Evolutionary conservation across 805 yeast genomes (phyloP), one percentile per base, ranked within the genome.

Genomic region (Hanseniaspora nectarophila): DNA sequence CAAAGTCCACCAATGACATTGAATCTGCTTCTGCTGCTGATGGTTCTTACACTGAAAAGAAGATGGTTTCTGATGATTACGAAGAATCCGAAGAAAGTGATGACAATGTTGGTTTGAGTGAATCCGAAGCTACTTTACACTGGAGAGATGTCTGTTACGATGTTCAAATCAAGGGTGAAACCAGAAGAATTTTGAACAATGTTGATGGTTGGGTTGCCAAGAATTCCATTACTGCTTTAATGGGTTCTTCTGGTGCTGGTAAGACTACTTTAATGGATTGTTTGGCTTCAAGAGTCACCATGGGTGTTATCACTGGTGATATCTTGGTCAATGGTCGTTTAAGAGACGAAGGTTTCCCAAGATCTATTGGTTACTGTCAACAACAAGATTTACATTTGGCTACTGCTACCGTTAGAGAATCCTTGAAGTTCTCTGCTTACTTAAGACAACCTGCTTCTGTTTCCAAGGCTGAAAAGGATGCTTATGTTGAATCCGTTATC

Each of bases 171-270:
- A 78, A 81, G 60, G 65, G 66, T 37, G 85, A 76, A 56, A 71
- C 77, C 28, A 72, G 87, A 61, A 72, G 80, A 55, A 75, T 83
- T 56, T 67, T 83, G 61, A 70, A 72, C 55, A 73, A 76, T 55
- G 85, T 84, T 53, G 85, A 81, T 62, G 92, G 90, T 46, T 83
- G 85, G 84, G 88, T 83, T 40, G 81, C 81, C 61, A 89, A 89
- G 9, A 89, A 89, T 57, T 82, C 87, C 44, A 68, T 84, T 61
- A 84, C 90, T 49, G 92, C 92, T 4, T 66, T 80, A 48, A 78
- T 79, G 83, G 85, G 87, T 59, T 80, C 82, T 16, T 79, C 87
- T 38, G 88, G 88, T 69, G 88, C 89, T 55, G 89, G 89, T 72
- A 82, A 82, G 62, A 82, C 89, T 18, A 82, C 88, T 6, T 69